A percentile compares a stretch with the other conserved stretches of the same genome.
Conservation (phyloP, 805 yeast genomes). For the Yamadazyma tumulicola region DNA sequence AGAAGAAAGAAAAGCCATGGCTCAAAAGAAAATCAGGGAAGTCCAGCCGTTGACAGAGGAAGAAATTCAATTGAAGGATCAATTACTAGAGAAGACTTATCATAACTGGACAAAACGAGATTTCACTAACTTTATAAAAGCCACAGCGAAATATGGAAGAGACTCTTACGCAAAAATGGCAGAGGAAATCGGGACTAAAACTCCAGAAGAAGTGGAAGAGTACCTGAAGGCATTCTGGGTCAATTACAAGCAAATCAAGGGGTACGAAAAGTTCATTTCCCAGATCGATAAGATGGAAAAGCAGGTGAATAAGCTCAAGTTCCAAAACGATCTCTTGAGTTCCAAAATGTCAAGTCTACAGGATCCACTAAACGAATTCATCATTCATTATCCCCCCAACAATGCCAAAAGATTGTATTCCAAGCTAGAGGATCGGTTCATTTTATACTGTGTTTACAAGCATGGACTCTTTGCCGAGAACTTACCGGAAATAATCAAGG, state of each 20-base stretch:
- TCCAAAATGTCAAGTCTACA: conserved; percentile 49
- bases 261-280: conserved; percentile 65
- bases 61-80: conserved; percentile 52
- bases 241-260: conserved; percentile 57
- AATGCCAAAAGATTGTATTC: conserved; percentile 74
- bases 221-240: conserved; percentile 66
- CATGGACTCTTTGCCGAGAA: conserved; percentile 60
- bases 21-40: conserved; percentile 51
- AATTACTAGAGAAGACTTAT: conserved; percentile 55
- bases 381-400: conserved; percentile 76
- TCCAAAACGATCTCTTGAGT: conserved; percentile 54
- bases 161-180: conserved; percentile 48
- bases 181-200: conserved; percentile 52
- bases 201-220: conserved; percentile 53
- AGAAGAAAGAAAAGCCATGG: conserved; percentile 40
- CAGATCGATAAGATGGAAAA: conserved; percentile 74
- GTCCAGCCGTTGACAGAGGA: conserved; percentile 62
- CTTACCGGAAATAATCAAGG: conserved; percentile 61
- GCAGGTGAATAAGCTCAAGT: conserved; percentile 51
- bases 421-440: conserved; percentile 65
- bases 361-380: conserved; percentile 62
- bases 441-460: conserved; percentile 57
- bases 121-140: conserved; percentile 66
- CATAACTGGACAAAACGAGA: conserved; percentile 72
- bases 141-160: conserved; percentile 65